Percentiles rank a stretch among this genome's conserved stretches.
These are phyloP conservation scores for Ogataea trehalophila DNA, from an alignment of 805 yeast species.

Conservation along the genomic window DNA sequence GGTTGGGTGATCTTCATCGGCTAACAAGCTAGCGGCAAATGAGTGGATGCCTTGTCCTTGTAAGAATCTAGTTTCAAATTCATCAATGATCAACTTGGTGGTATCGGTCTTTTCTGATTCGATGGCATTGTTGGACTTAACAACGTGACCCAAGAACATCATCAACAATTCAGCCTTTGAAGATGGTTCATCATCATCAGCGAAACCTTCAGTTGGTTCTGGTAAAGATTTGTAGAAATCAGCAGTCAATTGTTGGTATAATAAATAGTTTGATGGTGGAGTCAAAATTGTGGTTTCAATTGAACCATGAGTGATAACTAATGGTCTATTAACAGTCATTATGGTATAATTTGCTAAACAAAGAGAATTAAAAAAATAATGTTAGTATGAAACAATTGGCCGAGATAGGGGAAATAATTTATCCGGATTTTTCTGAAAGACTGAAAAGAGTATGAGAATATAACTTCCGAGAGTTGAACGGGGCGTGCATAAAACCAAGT, in stretches of 20 bases:
- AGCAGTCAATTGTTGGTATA: constrained; percentile 82
- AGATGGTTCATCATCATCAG: constrained; percentile 83
- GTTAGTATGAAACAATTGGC: no score
- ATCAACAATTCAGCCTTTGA: constrained; percentile 82
- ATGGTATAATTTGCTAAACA: background rate
- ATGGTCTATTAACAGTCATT: constrained; percentile 54
- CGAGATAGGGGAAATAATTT: no score
- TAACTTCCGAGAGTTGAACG: no score
- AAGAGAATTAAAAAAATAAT: no score
- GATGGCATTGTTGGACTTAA: constrained; percentile 18
- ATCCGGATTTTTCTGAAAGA: no score
- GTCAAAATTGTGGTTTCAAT: constrained; percentile 86
- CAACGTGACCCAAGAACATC: constrained; percentile 73
- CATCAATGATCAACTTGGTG: constrained; percentile 63
- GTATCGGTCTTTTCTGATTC: constrained; percentile 45
- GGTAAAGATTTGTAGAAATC: constrained; percentile 79
- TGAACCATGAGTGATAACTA: constrained; percentile 77
- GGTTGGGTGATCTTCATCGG: constrained; percentile 56
- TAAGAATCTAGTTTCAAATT: constrained; percentile 79
- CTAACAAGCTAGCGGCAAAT: constrained; percentile 68
- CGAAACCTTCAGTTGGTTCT: constrained; percentile 75
- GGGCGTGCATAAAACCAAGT: no score
- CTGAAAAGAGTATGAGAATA: no score
- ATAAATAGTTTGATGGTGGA: constrained; percentile 73
- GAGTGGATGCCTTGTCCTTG: constrained; percentile 81